Conservation (phyloP, 495 filamentous ascomycete species). For the Bombardia bombarda region DNA sequence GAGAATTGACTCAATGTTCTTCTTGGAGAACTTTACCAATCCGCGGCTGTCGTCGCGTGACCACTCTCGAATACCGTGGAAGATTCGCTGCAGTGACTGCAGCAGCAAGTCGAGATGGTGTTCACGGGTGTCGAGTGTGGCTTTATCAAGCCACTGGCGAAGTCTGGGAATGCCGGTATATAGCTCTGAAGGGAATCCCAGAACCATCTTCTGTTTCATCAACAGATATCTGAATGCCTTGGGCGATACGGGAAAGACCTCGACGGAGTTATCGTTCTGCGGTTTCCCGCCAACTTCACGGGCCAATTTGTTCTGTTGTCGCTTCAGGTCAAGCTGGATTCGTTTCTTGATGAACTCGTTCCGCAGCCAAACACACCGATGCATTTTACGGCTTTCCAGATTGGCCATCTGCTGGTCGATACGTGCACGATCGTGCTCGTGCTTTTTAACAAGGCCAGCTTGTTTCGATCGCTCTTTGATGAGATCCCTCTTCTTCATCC, state of each 20-base stretch:
- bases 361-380: slow-evolving; percentile 4
- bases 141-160: slow-evolving; percentile 11
- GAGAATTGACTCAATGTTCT: background rate
- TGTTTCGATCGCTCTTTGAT: background rate
- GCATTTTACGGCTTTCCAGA: slow-evolving; percentile 1
- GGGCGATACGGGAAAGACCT: slow-evolving; percentile 9
- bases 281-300: background rate
- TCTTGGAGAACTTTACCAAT: background rate
- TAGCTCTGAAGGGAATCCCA: slow-evolving; percentile 12
- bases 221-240: slow-evolving; percentile 10
- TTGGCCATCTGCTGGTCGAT: background rate
- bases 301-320: slow-evolving; percentile 1
- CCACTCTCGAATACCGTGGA: slow-evolving; percentile 11
- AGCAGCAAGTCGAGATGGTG: slow-evolving; percentile 12
- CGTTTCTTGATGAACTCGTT: slow-evolving; percentile 6
- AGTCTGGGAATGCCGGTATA: slow-evolving; percentile 18
- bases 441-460: background rate
- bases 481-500: background rate
- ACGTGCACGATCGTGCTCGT: background rate
- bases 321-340: slow-evolving; percentile 1
- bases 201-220: background rate
- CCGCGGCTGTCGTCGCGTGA: slow-evolving; percentile 6
- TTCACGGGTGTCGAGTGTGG: slow-evolving; percentile 8
- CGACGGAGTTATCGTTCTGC: background rate
- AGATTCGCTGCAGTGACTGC: slow-evolving; percentile 4